Evolutionary conservation across 441 rosid genomes (phyloP).

Genomic region (Croton setiger): DNA sequence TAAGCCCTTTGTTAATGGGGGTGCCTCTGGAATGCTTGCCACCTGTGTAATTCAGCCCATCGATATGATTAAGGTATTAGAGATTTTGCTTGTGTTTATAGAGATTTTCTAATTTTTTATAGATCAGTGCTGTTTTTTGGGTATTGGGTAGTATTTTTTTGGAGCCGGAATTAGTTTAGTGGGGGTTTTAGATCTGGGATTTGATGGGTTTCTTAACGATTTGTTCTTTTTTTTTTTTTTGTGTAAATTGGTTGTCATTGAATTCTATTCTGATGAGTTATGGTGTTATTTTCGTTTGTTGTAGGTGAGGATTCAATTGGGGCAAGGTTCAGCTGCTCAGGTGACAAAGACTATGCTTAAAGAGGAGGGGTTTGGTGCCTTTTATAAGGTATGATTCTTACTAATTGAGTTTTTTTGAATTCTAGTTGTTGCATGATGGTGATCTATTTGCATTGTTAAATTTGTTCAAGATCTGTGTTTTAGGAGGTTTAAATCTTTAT

Average conservation of each 20-base stretch:
- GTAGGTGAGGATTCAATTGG: slow-evolving; percentile 97
- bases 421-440: slow-evolving; percentile 10
- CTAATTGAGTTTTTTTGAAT: slow-evolving; percentile 1
- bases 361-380: slow-evolving; percentile 85
- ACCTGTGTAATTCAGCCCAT: slow-evolving; percentile 97
- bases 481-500: slow-evolving; percentile 4
- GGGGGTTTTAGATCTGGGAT: slow-evolving; percentile 37
- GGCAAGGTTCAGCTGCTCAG: slow-evolving; percentile 88
- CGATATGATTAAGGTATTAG: slow-evolving; percentile 88
- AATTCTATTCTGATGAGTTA: slow-evolving; percentile 17
- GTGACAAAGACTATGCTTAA: slow-evolving; percentile 81
- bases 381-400: slow-evolving; percentile 66
- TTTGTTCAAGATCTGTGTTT: slow-evolving; percentile 3
- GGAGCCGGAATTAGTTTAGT: not conserved
- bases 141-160: slow-evolving; percentile 4
- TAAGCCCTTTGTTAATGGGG: slow-evolving; percentile 96
- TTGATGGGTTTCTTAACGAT: slow-evolving; percentile 8
- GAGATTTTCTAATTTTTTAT: not conserved
- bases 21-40: slow-evolving; percentile 98
- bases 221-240: slow-evolving; percentile 9
- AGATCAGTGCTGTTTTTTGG: slow-evolving; percentile 10
- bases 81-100: not conserved
- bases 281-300: slow-evolving; percentile 22
- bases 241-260: slow-evolving; percentile 8
- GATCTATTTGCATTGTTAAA: slow-evolving; percentile 8